phyloP scores from a whole-genome alignment of 768 basidiomycete genomes.

The Agrocybe chaxingu region DNA sequence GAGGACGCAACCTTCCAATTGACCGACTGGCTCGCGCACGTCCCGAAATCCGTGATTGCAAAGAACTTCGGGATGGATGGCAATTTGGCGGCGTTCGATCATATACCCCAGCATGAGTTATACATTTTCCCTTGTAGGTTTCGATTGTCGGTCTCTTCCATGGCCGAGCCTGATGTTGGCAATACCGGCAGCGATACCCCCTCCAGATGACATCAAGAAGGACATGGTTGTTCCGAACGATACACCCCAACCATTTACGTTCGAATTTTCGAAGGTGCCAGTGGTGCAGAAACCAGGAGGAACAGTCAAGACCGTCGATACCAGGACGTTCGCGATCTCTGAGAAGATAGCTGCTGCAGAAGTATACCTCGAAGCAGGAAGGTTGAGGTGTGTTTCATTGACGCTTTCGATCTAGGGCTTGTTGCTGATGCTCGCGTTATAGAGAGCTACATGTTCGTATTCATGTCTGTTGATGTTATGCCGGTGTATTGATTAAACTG shows the following conservation, averaged over 20 bases:
- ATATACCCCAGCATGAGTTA: constrained; percentile 50
- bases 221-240: constrained; percentile 49
- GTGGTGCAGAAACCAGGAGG: constrained; percentile 48
- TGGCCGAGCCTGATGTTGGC: neutral
- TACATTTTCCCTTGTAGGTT: constrained; percentile 47
- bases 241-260: constrained; percentile 51
- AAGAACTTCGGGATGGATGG: constrained; percentile 57
- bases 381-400: constrained; percentile 42
- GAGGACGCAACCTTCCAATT: constrained; percentile 60
- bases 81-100: constrained; percentile 42
- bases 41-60: constrained; percentile 52
- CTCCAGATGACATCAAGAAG: constrained; percentile 34
- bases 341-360: constrained; percentile 55
- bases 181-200: constrained; percentile 31
- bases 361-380: constrained; percentile 57
- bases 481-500: neutral
- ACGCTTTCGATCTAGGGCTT: neutral
- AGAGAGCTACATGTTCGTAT: constrained; percentile 54
- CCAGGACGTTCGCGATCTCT: constrained; percentile 47
- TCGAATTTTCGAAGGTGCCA: constrained; percentile 45
- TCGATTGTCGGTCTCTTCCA: neutral
- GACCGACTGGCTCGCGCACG: constrained; percentile 68
- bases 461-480: neutral
- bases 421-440: neutral
- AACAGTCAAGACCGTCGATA: constrained; percentile 58